Evolutionary conservation across 1,139 yeast genomes (phyloP), one percentile per base, ranked within the genome.

Genomic region (Yamadazyma blattariae): DNA sequence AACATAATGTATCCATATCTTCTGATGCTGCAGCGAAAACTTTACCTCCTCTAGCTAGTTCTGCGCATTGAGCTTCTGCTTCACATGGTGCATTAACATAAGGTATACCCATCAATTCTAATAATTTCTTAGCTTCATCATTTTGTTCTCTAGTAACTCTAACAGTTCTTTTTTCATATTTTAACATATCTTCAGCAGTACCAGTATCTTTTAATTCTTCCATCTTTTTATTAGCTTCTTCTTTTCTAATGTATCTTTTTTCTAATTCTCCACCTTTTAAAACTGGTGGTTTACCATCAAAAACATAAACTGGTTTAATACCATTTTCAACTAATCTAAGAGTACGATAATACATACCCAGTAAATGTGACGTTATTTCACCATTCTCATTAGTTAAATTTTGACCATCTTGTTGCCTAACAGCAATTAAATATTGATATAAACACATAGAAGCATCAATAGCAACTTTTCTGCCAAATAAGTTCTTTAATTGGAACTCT

Each of bases 31-130:
- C 96, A 10, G 96, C 98, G 56, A 81, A 92, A 0, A 92, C 97
- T 53, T 82, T 83, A 4, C 95, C 97, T 12, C 79, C 78, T 41
- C 79, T 77, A 2, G 97, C 97, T 38, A 92, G 64, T 46, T 81
- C 95, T 0, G 98, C 98, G 67, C 98, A 92, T 53, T 92, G 97
- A 0, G 98, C 96, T 57, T 92, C 99, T 0, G 99, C 99, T 60
- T 92, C 99, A 57, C 96, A 84, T 1, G 99, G 98, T 0, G 98
- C 97, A 38, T 81, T 79, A 7, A 92, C 84, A 50, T 68, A 87
- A 1, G 99, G 99, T 29, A 92, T 84, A 2, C 99, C 99, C 99
- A 92, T 92, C 29, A 90, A 65, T 37, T 69, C 76, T 38, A 92
- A 67, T 40, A 92, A 64, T 45, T 74, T 70, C 56, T 88, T 87